phyloP scores from a whole-genome alignment of 2,329 filamentous ascomycete species.

The Aureobasidium sp. region DNA sequence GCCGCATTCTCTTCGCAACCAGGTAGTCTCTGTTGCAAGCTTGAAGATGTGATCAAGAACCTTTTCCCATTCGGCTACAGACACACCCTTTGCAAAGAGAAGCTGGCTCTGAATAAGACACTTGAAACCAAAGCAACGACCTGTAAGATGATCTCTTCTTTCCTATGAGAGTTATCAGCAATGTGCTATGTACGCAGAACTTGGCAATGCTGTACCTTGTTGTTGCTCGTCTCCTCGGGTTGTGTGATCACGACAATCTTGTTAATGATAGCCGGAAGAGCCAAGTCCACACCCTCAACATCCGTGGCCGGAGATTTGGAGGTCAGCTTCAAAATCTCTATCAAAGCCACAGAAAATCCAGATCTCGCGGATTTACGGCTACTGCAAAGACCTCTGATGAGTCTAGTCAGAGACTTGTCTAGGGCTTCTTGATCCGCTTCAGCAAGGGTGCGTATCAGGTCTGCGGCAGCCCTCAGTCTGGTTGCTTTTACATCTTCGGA shows the following conservation, averaged over 20 bases:
- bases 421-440: slow-evolving; percentile 30
- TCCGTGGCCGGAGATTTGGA: slow-evolving; percentile 25
- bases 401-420: slow-evolving; percentile 33
- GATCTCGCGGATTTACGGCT: slow-evolving; percentile 79
- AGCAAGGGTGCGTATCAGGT: slow-evolving; percentile 34
- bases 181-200: not conserved
- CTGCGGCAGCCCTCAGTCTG: slow-evolving; percentile 37
- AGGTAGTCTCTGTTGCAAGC: slow-evolving; percentile 72
- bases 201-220: slow-evolving; percentile 33
- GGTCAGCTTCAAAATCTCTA: slow-evolving; percentile 67
- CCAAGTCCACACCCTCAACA: slow-evolving; percentile 1
- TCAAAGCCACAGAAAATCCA: slow-evolving; percentile 82
- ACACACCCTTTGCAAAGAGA: slow-evolving; percentile 50
- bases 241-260: slow-evolving; percentile 46
- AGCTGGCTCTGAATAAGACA: slow-evolving; percentile 74
- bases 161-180: slow-evolving; percentile 50
- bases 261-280: slow-evolving; percentile 30
- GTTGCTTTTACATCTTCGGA: slow-evolving; percentile 37
- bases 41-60: slow-evolving; percentile 67
- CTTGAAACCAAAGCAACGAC: slow-evolving; percentile 78
- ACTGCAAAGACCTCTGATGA: slow-evolving; percentile 84
- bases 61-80: slow-evolving; percentile 50
- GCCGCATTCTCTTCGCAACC: slow-evolving; percentile 82
- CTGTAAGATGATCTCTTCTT: slow-evolving; percentile 76
- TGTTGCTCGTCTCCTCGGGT: slow-evolving; percentile 34